Evolutionary conservation across 78 protist species (phyloP), one percentile per base, ranked within the genome.

Genomic region (Dictyostelium purpureum): DNA sequence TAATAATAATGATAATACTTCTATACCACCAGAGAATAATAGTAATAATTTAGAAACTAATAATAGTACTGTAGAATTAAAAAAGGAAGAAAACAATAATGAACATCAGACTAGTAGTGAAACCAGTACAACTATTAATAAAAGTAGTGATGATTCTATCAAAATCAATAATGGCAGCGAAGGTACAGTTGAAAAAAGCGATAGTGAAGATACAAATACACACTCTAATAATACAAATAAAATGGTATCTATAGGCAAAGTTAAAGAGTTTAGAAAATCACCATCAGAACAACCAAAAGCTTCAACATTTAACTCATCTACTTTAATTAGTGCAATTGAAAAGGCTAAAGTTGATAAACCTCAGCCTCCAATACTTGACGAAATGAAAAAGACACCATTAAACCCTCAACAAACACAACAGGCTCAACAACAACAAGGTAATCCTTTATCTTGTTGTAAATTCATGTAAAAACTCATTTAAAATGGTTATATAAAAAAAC

Each of bases 361-460:
- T 42, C 87, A 59, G 7, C 87, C 47, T 63, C 63, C 18, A 51
- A 49, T 37, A 4, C 74, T 33, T 26, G 42, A 47, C 12, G 76
- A 67, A 67, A 38, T 67, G 75, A 40, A 38, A 9, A 40, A 21
- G 19, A 16, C 16, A 18, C 45, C 43, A 21, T 11, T 49, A 7
- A 14, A 49, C 11, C 52, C 24, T 6, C 65, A 56, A 56, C 65
- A 56, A 24, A 16, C 10, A 56, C 65, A 24, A 56, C 65, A 24
- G 7, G 33, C 24, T 11, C 75, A 38, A 18, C 33, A 45, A 67
- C 57, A 2, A 49, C 40, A 56, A 66, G 89, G 89, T 33, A 54
- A 63, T 19, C 89, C 89, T 49, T 67, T 80, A 51, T 67, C 79
- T 16, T 80, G 89, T 67, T 80, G 89, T 67, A 80, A 80, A 67